Conservation (phyloP, 345 rosid genomes). For the Luvunga scandens region DNA sequence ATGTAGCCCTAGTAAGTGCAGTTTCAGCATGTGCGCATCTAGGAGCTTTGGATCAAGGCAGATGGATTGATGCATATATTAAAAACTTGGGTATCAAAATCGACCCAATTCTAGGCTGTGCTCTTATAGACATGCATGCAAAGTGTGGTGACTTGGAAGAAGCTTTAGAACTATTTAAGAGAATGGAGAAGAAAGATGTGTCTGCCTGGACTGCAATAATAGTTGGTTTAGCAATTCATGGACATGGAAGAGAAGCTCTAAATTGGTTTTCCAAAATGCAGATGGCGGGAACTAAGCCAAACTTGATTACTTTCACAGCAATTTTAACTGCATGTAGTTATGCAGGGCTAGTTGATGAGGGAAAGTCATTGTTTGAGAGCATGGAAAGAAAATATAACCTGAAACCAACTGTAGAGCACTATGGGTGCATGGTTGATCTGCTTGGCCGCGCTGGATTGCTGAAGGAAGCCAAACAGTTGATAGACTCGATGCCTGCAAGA, state of each 20-base stretch:
- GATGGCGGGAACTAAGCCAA: conserved; percentile 55
- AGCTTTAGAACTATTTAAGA: conserved; percentile 45
- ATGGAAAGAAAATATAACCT: conserved; percentile 41
- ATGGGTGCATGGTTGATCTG: conserved; percentile 79
- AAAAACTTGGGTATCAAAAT: conserved; percentile 19
- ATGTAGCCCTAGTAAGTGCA: conserved; percentile 42
- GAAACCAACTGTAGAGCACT: conserved; percentile 69
- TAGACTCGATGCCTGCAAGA: conserved; percentile 51
- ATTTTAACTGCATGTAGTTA: conserved; percentile 70
- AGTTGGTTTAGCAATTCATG: conserved; percentile 63
- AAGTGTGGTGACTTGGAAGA: conserved; percentile 65
- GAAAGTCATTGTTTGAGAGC: conserved; percentile 45
- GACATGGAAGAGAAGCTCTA: conserved; percentile 59
- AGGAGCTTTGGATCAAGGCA: conserved; percentile 75
- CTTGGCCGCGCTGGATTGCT: conserved; percentile 72
- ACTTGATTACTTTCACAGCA: conserved; percentile 61
- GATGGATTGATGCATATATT: conserved; percentile 66
- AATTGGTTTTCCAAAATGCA: conserved; percentile 53
- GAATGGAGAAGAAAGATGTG: conserved; percentile 37
- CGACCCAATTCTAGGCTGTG: conserved; percentile 51
- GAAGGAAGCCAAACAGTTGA: conserved; percentile 44
- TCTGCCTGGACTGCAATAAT: conserved; percentile 67
- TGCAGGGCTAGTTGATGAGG: conserved; percentile 58
- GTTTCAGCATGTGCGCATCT: conserved; percentile 74
- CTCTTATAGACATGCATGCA: conserved; percentile 69